These are phyloP conservation scores for Dujonia santamariae DNA, from an alignment of 1,139 yeast genomes.

Conservation along the genomic window DNA sequence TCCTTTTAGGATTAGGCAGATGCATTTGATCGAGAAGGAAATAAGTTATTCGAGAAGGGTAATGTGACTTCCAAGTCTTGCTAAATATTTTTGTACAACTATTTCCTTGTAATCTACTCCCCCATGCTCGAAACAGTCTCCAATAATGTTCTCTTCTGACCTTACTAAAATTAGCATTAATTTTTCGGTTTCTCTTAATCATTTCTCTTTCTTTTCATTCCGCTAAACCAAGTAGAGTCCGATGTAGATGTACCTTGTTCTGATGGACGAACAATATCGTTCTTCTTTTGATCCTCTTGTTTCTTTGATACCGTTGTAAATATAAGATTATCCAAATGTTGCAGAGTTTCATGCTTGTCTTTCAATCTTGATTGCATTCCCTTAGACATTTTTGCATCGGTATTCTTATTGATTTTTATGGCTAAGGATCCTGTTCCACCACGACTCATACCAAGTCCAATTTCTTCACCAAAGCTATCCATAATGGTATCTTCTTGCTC, in stretches of 20 bases:
- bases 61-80: no score
- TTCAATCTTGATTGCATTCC: constrained; percentile 46
- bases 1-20: no score
- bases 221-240: constrained; percentile 8
- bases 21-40: no score
- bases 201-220: constrained; percentile 9
- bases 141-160: no score
- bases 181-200: neutral
- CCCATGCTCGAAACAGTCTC: no score
- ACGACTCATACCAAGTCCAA: constrained; percentile 77
- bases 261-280: no score
- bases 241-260: neutral
- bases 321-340: constrained; percentile 3
- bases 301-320: neutral
- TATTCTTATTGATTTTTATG: constrained; percentile 37
- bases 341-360: constrained; percentile 7
- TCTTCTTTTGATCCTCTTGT: neutral
- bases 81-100: no score
- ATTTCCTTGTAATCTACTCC: no score
- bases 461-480: constrained; percentile 74
- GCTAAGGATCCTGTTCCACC: constrained; percentile 28
- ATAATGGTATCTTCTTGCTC: constrained; percentile 59
- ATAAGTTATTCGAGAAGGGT: no score
- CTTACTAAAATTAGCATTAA: no score
- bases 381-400: constrained; percentile 54